Conservation (phyloP, 2,329 filamentous ascomycete genomes). For the Neofusicoccum sp. region DNA sequence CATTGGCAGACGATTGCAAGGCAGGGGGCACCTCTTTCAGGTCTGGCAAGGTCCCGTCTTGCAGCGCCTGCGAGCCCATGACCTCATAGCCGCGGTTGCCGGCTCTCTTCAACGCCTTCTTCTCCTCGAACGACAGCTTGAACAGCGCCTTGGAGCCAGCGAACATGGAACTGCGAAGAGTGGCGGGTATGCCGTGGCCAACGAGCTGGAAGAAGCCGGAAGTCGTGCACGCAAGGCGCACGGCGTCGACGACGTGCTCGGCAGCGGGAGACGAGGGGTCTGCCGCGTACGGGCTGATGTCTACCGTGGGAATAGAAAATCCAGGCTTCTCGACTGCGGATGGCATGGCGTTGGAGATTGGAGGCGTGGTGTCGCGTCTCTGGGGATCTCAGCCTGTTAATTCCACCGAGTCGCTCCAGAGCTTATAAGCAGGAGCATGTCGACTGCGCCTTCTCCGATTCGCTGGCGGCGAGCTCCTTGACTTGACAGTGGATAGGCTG, state of each 20-base stretch:
- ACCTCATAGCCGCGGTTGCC: slow-evolving; percentile 19
- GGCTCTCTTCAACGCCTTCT: slow-evolving; percentile 8
- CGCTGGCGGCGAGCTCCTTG: too few species aligned
- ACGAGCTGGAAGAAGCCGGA: slow-evolving; percentile 14
- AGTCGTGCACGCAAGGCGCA: slow-evolving; percentile 3
- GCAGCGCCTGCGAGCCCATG: slow-evolving; percentile 19
- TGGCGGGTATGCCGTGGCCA: neutral
- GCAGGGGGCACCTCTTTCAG: slow-evolving; percentile 17
- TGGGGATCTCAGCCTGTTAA: too few species aligned
- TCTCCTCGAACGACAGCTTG: neutral
- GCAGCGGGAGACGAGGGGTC: neutral
- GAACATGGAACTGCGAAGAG: neutral
- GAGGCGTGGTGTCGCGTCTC: too few species aligned
- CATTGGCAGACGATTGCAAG: too few species aligned
- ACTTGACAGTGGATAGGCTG: too few species aligned
- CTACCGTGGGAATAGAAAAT: slow-evolving; percentile 7
- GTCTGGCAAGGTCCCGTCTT: slow-evolving; percentile 18
- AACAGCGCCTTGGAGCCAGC: slow-evolving; percentile 9
- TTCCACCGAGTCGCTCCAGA: too few species aligned
- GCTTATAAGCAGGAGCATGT: too few species aligned
- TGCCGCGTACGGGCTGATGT: slow-evolving; percentile 2
- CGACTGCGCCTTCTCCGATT: too few species aligned
- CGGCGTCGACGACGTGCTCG: neutral
- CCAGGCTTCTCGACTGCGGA: neutral
- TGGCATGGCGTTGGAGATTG: neutral